Conservation (phyloP, 306 rosid genomes). For the Elaeagnus macrophylla region DNA sequence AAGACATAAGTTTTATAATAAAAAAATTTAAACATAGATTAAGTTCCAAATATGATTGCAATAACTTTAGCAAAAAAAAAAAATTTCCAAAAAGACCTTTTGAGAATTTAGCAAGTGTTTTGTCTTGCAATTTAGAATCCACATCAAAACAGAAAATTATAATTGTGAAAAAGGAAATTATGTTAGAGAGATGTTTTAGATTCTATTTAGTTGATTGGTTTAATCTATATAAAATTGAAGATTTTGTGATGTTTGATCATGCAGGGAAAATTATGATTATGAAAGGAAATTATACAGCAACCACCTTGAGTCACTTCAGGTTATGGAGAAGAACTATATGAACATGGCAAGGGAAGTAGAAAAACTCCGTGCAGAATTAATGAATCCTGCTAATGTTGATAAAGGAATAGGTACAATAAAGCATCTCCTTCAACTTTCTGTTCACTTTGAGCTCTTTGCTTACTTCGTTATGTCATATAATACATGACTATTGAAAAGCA, state of each 20-base stretch:
- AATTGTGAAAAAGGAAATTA: background rate
- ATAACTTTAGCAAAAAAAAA: too few species aligned
- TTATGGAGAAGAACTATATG: conserved; percentile 85
- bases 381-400: conserved; percentile 48
- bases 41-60: too few species aligned
- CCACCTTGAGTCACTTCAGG: conserved; percentile 93
- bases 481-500: conserved; percentile 18
- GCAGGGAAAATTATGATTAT: conserved; percentile 81
- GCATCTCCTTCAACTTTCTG: conserved; percentile 19
- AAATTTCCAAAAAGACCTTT: too few species aligned
- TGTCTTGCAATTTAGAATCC: too few species aligned
- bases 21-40: too few species aligned
- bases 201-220: background rate
- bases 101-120: too few species aligned
- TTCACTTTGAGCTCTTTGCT: conserved; percentile 11
- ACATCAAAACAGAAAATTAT: too few species aligned
- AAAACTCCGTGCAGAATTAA: conserved; percentile 84
- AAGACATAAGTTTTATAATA: too few species aligned
- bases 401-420: conserved; percentile 53
- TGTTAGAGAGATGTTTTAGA: too few species aligned
- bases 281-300: conserved; percentile 84
- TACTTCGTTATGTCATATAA: conserved; percentile 18
- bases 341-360: conserved; percentile 94
- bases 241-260: conserved; percentile 25
- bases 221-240: background rate